Percentiles rank a stretch among this genome's conserved stretches.
phyloP scores from a whole-genome alignment of 805 yeast species.

The Ogataea minuta region DNA sequence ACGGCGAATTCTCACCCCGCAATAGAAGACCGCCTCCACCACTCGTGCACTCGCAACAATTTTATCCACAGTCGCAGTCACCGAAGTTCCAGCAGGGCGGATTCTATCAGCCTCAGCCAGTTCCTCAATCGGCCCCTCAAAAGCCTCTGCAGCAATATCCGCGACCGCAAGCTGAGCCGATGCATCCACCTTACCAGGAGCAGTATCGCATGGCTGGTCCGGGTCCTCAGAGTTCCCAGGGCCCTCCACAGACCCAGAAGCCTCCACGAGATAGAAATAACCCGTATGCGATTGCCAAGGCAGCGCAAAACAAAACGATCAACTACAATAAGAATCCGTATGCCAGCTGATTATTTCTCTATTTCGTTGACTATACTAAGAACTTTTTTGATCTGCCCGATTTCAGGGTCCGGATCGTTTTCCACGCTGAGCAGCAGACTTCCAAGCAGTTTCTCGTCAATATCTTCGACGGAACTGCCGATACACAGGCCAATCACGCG shows the following conservation, averaged over 20 bases:
- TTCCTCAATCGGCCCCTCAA: conserved; percentile 2
- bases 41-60: conserved; percentile 13
- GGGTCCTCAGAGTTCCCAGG: neutral
- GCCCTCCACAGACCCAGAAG: conserved; percentile 9
- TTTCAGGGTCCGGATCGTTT: conserved; percentile 62
- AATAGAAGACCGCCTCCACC: conserved; percentile 15
- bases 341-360: conserved; percentile 17
- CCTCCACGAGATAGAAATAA: conserved; percentile 7
- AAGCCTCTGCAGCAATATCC: conserved; percentile 12
- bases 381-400: conserved; percentile 35
- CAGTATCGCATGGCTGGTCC: neutral
- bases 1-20: conserved; percentile 3
- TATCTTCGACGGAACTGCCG: conserved; percentile 77
- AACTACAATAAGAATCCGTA: conserved; percentile 23
- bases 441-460: conserved; percentile 59
- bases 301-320: conserved; percentile 22
- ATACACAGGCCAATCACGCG: conserved; percentile 88
- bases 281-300: conserved; percentile 20
- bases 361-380: conserved; percentile 33
- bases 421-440: conserved; percentile 90
- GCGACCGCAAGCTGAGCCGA: conserved; percentile 16
- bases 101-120: conserved; percentile 1
- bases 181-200: conserved; percentile 3
- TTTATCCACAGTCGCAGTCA: conserved; percentile 10
- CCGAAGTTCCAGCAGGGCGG: neutral